A percentile compares a stretch with the other conserved stretches of the same genome.
Evolutionary conservation across 345 rosid genomes (phyloP).

Genomic region (Rhodamnia argentea): DNA sequence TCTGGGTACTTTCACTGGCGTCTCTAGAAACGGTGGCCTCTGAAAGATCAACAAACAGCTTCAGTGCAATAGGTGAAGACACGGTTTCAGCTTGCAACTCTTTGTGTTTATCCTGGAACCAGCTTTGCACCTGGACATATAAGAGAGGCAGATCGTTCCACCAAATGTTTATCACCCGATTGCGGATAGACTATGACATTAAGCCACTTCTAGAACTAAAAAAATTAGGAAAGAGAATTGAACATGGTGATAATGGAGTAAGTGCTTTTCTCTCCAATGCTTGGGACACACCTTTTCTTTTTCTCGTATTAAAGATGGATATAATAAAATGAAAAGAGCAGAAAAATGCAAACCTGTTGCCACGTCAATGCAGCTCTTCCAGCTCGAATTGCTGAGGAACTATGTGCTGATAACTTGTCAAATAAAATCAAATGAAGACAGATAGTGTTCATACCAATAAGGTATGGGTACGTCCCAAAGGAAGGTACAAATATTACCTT

Average conservation of each 20-base stretch:
- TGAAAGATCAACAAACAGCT: conserved; percentile 34
- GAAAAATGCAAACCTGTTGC: conserved; percentile 39
- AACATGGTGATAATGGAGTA: not conserved
- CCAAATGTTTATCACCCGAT: not conserved
- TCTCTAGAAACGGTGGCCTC: conserved; percentile 4
- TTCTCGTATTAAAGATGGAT: not conserved
- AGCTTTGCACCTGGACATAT: conserved; percentile 42
- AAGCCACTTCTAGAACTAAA: not conserved
- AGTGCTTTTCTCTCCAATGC: not conserved
- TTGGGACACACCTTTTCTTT: not conserved
- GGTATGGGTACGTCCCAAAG: not conserved
- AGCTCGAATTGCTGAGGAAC: conserved; percentile 34
- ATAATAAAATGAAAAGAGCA: not conserved
- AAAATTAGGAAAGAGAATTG: not conserved
- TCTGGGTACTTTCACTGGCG: conserved; percentile 7
- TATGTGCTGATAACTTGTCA: conserved; percentile 16
- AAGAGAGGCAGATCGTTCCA: not conserved
- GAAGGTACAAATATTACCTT: not conserved
- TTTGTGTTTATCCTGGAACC: conserved; percentile 52
- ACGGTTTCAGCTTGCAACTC: conserved; percentile 3
- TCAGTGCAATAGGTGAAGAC: conserved; percentile 14
- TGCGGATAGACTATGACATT: not conserved
- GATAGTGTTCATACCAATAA: not conserved
- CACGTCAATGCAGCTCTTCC: conserved; percentile 58
- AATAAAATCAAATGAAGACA: not conserved